Base-by-base conservation (phyloP, 2,329 filamentous ascomycete genomes). In the Epichloe glyceriae region DNA sequence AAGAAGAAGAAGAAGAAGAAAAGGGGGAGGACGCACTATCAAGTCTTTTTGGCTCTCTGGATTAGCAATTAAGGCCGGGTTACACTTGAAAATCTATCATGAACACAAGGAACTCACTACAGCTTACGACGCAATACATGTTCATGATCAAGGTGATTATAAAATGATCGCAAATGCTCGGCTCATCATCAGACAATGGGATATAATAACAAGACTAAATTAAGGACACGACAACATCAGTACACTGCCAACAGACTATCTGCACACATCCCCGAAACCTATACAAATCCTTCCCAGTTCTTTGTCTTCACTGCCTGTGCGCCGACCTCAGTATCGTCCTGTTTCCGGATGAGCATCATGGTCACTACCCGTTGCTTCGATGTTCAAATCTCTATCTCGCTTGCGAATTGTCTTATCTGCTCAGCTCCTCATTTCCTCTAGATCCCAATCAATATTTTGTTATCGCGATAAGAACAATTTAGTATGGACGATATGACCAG, bases 401-500 rank as follows among this genome's bases (percentile, higher is more conserved):
- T 26, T 52, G 43, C 17, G 19, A 49, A 17, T 39, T 20, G 20
- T 38, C 40, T 17, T 14, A n/a, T 42, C 38, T 49, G 17, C 26
- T 19, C 19, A 42, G 8, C 40, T 49, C 47, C 11, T 50, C 37
- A 8, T 46, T 33, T 41, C 30, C 20, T 41, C 15, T n/a, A 12
- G n/a, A 39, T 14, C 19, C 30, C n/a, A n/a, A 42, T 19, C 45
- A 11, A 19, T n/a, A 19, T 10, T 30, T 22, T 19, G 12, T 20
- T 10, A 5, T 39, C 11, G 17, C 38, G 7, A 17, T 20, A 5
- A n/a, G 15, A 38, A 38, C 11, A 7, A 14, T n/a, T 50, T 69
- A 70, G 49, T 74, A 67, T 4, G 73, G 69, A 50, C 79, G 75
- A 63, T 86, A 96, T 61, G 86, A 89, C 93, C 93, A 98, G 71